Evolutionary conservation across 1,284 basidiomycete genomes (phyloP).

Genomic region (Exobasidium rhododendri): DNA sequence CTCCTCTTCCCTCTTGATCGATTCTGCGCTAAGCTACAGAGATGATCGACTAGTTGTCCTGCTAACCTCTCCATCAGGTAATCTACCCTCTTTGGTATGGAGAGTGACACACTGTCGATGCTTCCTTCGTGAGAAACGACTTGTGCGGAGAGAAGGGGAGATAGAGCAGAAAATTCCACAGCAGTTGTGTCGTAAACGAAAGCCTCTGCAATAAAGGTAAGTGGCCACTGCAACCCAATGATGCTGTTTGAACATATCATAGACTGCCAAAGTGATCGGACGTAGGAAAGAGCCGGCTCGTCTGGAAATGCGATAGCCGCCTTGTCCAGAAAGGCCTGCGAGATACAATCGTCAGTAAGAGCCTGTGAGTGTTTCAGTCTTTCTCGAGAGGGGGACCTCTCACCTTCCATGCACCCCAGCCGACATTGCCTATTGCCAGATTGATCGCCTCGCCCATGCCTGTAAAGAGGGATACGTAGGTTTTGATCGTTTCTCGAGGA

Average conservation of each 20-base stretch:
- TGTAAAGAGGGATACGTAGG: conserved; percentile 61
- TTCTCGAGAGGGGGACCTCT: neutral
- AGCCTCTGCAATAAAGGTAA: neutral
- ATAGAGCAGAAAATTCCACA: neutral
- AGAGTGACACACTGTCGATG: neutral
- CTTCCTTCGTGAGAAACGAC: no score
- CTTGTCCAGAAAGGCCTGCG: conserved; percentile 21
- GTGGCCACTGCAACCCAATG: conserved; percentile 6
- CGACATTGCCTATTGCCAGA: conserved; percentile 19
- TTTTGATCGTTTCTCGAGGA: conserved; percentile 62
- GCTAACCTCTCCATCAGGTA: conserved; percentile 1
- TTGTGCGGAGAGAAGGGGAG: neutral
- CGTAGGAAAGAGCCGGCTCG: conserved; percentile 20
- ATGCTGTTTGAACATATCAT: neutral
- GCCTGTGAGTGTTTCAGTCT: neutral
- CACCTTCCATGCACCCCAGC: conserved; percentile 24
- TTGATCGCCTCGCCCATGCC: conserved; percentile 60
- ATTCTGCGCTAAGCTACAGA: conserved; percentile 34
- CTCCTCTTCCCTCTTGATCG: conserved; percentile 32
- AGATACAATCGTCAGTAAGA: neutral
- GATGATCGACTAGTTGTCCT: conserved; percentile 30
- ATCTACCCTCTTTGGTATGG: neutral
- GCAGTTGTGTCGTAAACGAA: neutral
- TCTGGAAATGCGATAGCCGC: conserved; percentile 23
- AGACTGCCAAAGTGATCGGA: conserved; percentile 23